Conservation (phyloP, 2,329 filamentous ascomycete species). For the Celoporthe dispersa region DNA sequence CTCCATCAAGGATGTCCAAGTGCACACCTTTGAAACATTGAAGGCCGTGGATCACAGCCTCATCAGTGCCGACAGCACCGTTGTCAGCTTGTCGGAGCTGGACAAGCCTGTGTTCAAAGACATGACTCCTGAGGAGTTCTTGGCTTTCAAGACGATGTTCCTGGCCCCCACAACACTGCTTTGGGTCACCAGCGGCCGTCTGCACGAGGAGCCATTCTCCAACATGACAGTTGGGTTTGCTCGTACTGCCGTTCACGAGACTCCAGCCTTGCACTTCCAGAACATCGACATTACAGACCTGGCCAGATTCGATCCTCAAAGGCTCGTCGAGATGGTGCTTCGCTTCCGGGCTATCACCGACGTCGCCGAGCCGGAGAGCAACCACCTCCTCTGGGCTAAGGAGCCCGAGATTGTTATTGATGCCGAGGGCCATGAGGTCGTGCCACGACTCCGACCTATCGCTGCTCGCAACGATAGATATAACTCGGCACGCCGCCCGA, state of each 20-base stretch:
- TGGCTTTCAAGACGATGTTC: constrained; percentile 31
- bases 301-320: constrained; percentile 13
- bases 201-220: constrained; percentile 31
- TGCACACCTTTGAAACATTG: background rate
- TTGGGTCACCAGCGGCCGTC: constrained; percentile 36
- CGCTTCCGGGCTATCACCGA: background rate
- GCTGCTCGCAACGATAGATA: constrained; percentile 31
- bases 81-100: constrained; percentile 34
- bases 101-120: constrained; percentile 36
- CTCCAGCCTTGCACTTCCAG: constrained; percentile 31
- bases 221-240: constrained; percentile 36
- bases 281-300: constrained; percentile 32
- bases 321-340: constrained; percentile 31
- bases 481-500: constrained; percentile 21
- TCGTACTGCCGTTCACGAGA: constrained; percentile 30
- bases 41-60: background rate
- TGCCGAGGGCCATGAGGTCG: constrained; percentile 6
- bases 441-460: constrained; percentile 24
- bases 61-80: constrained; percentile 8
- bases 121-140: constrained; percentile 27
- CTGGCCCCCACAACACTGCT: constrained; percentile 25
- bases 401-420: constrained; percentile 32
- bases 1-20: background rate
- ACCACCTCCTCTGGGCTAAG: constrained; percentile 22
- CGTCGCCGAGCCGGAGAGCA: background rate